These are phyloP conservation scores for Globisporangium spinosum DNA, from an alignment of 352 stramenopile species.

Conservation along the genomic window DNA sequence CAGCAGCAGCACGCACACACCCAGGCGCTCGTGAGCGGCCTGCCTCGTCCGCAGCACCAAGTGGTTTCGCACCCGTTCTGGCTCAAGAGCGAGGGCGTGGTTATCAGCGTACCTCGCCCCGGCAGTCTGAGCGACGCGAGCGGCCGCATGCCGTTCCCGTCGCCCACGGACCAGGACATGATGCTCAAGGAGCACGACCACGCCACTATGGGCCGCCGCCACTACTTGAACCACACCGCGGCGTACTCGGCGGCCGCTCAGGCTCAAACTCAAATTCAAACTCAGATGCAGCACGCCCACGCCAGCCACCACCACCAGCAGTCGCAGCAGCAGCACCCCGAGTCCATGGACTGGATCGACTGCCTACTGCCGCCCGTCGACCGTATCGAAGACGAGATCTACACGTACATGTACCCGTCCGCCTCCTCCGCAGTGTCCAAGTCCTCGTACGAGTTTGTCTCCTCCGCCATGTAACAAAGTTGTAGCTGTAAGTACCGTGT, in stretches of 20 bases:
- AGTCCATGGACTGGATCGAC: slow-evolving; percentile 59
- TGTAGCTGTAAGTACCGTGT: not conserved
- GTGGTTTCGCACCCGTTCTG: slow-evolving; percentile 12
- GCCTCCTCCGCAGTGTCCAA: slow-evolving; percentile 16
- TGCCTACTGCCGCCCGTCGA: slow-evolving; percentile 38
- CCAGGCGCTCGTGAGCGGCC: not conserved
- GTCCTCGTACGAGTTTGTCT: slow-evolving; percentile 32
- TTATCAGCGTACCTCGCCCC: slow-evolving; percentile 29
- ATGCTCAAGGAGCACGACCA: slow-evolving; percentile 39
- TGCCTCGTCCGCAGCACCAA: slow-evolving; percentile 1
- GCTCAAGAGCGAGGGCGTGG: slow-evolving; percentile 19
- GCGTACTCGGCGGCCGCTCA: not conserved
- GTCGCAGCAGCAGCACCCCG: slow-evolving; percentile 20
- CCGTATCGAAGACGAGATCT: slow-evolving; percentile 33
- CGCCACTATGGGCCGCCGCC: slow-evolving; percentile 17
- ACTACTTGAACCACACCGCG: slow-evolving; percentile 9
- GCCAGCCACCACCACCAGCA: not conserved
- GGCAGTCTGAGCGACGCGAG: slow-evolving; percentile 9
- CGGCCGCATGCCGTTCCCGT: slow-evolving; percentile 21
- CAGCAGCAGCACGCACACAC: not conserved
- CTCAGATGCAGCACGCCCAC: not conserved
- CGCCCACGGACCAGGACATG: slow-evolving; percentile 22
- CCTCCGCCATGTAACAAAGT: slow-evolving; percentile 21
- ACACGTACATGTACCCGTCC: slow-evolving; percentile 39
- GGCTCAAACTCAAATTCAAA: not conserved